Conservation (phyloP, 73 alveolate species). For the Paramecium primaurelia region DNA sequence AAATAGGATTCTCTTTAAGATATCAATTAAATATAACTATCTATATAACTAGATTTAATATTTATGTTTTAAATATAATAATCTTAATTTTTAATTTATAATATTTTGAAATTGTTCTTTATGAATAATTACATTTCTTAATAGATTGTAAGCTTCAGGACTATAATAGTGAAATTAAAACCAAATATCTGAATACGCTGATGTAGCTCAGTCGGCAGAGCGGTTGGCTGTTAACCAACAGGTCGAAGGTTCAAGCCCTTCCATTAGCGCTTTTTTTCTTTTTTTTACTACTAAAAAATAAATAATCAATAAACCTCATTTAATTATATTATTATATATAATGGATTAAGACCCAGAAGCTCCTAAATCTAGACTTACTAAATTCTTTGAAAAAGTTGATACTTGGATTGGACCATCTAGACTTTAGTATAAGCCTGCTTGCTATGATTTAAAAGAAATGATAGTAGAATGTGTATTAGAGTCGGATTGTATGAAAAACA, state of each 20-base stretch:
- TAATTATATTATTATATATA: not conserved
- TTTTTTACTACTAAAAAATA: not conserved
- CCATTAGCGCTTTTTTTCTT: slow-evolving; percentile 46
- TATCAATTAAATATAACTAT: too few species aligned
- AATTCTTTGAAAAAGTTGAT: slow-evolving; percentile 45
- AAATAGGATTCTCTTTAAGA: too few species aligned
- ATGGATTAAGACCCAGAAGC: slow-evolving; percentile 14
- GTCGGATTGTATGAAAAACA: slow-evolving; percentile 53
- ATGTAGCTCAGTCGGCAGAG: slow-evolving; percentile 55
- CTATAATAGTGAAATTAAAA: not conserved
- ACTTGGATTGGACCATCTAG: slow-evolving; percentile 44
- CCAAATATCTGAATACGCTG: not conserved
- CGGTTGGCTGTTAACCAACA: slow-evolving; percentile 57
- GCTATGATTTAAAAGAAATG: slow-evolving; percentile 59
- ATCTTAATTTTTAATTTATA: too few species aligned
- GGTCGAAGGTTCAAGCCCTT: slow-evolving; percentile 54
- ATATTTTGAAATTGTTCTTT: not conserved
- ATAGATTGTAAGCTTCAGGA: not conserved
- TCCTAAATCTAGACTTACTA: not conserved
- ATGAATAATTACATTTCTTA: not conserved
- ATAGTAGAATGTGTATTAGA: slow-evolving; percentile 57
- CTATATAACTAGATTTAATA: too few species aligned
- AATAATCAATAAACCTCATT: not conserved
- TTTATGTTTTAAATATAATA: too few species aligned
- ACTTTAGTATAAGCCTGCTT: slow-evolving; percentile 46